Evolutionary conservation across 805 yeast genomes (phyloP).

Genomic region (Saccharomycopsis fermentans): DNA sequence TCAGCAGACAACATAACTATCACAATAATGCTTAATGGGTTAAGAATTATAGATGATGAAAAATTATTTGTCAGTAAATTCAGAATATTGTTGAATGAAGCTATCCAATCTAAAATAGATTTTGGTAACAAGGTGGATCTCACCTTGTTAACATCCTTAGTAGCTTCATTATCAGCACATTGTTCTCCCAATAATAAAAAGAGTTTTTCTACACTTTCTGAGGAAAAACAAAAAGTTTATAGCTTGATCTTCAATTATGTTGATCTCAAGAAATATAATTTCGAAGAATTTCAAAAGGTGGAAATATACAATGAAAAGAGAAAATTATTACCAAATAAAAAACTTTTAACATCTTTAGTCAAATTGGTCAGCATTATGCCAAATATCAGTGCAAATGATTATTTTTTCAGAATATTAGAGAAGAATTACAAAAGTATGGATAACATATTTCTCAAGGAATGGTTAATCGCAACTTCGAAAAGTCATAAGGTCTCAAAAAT

Average conservation of each 20-base stretch:
- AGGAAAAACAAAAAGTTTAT: not conserved
- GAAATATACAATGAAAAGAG: not conserved
- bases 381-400: not conserved
- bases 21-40: slow-evolving; percentile 21
- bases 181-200: not conserved
- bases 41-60: slow-evolving; percentile 15
- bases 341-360: slow-evolving; percentile 1
- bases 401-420: slow-evolving; percentile 1
- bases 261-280: not conserved
- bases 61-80: not conserved
- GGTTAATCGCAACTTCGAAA: not conserved
- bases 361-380: not conserved
- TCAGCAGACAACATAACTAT: slow-evolving; percentile 29
- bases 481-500: not conserved
- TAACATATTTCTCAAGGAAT: slow-evolving; percentile 4
- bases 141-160: not conserved
- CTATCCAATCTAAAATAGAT: not conserved
- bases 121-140: slow-evolving; percentile 1
- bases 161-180: not conserved
- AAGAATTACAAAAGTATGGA: slow-evolving; percentile 5
- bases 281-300: not conserved
- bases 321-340: slow-evolving; percentile 4
- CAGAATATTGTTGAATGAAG: not conserved
- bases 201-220: not conserved
- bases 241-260: not conserved